Evolutionary conservation across 23 red algal species (phyloP), one percentile per base, ranked within the genome.

Genomic region (Gracilariopsis chorda): DNA sequence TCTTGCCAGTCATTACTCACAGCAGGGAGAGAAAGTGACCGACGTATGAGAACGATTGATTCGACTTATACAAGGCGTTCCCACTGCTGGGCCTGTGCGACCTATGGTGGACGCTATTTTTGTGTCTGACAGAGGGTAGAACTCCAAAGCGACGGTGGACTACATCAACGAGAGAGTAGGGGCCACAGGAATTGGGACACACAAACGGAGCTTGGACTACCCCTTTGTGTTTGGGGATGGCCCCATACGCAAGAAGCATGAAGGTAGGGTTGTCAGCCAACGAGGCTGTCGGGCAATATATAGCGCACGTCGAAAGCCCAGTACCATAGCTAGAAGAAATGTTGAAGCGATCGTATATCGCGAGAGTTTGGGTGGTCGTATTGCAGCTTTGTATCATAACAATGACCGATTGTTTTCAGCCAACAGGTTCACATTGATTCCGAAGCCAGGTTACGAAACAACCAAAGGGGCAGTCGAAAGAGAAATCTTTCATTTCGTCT

Each of bases 251-350:
- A 82, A 59, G 53, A 58, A 53, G 23, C 48, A 82, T 28, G 60
- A 63, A n/a, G 77, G 48, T 33, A 62, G 56, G 77, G 57, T 63
- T 7, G 24, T 83, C n/a, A 21, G 20, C 7, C 52, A 44, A 23
- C 61, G 64, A 42, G 78, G 78, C 3, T 83, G 55, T 21, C 36
- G 80, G 17, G 80, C 80, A 12, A n/a, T 84, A 12, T 84, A 84
- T 6, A 82, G 78, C 23, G 55, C 80, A 65, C 43, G 5, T 0
- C 30, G 36, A 64, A 0, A 13, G 12, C 44, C 56, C 8, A 21
- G 14, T 8, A 24, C 4, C 24, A 61, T 24, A 63, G 27, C 25
- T 29, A 39, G 35, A 63, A 63, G 59, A 39, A 37, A 65, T 5
- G 23, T 70, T 49, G n/a, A 84, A 43, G 45, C 40, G 0, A 44